Evolutionary conservation across 2,329 filamentous ascomycete species (phyloP).

Genomic region (Fusarium euwallaceae): DNA sequence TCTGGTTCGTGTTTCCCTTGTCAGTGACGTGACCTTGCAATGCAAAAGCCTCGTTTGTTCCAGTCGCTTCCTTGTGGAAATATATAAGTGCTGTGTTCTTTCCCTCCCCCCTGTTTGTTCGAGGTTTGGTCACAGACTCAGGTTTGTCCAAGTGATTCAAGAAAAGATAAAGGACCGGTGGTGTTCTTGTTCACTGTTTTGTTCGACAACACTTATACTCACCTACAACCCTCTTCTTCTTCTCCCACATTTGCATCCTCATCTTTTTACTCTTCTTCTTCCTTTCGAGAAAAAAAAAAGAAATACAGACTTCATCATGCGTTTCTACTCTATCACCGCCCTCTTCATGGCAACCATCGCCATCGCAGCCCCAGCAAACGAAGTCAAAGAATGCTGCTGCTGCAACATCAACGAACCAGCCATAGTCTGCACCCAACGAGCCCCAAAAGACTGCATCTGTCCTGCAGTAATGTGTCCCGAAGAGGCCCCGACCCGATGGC

Average conservation of each 20-base stretch:
- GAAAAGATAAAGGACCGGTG: background rate
- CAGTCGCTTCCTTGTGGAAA: background rate
- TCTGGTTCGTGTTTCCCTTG: conserved; percentile 21
- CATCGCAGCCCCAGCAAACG: conserved; percentile 37
- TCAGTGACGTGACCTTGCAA: conserved; percentile 11
- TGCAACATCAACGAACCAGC: conserved; percentile 45
- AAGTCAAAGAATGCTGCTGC: conserved; percentile 50
- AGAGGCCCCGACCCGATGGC: conserved; percentile 34
- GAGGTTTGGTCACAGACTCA: background rate
- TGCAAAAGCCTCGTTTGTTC: background rate
- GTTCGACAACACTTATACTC: background rate
- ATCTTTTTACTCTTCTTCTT: background rate
- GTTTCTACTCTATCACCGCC: conserved; percentile 38
- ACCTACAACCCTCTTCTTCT: background rate
- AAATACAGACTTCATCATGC: conserved; percentile 37
- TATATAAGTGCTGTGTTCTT: conserved; percentile 13
- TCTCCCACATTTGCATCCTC: background rate
- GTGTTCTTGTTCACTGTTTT: conserved; percentile 16
- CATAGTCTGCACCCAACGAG: conserved; percentile 44
- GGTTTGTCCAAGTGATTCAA: conserved; percentile 23
- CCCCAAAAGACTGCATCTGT: conserved; percentile 46
- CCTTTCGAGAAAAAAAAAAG: background rate
- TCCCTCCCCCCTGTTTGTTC: background rate
- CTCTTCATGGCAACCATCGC: conserved; percentile 41
- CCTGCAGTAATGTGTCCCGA: conserved; percentile 40